A percentile compares a stretch with the other conserved stretches of the same genome.
phyloP scores from a whole-genome alignment of 192 early-diverging fungal species.

The Spizellomyces sp. region DNA sequence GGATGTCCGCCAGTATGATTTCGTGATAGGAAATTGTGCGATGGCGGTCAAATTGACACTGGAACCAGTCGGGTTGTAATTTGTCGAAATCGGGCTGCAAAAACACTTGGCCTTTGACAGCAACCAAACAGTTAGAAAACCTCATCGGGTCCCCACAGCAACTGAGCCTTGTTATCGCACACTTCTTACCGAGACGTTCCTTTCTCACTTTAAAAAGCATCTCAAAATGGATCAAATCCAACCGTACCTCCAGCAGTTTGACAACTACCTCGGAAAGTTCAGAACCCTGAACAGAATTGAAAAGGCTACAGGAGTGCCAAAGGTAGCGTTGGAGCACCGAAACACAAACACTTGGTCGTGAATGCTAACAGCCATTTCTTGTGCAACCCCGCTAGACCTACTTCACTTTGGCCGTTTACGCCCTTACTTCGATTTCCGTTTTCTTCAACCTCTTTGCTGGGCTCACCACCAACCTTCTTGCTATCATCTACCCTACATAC shows the following conservation, averaged over 20 bases:
- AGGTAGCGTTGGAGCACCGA: slow-evolving; percentile 30
- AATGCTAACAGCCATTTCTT: neutral
- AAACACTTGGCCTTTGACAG: too few species aligned
- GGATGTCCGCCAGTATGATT: too few species aligned
- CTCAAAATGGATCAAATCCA: slow-evolving; percentile 10
- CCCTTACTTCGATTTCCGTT: slow-evolving; percentile 46
- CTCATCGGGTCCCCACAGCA: too few species aligned
- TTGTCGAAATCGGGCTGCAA: too few species aligned
- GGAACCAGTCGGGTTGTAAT: too few species aligned
- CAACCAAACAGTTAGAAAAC: too few species aligned
- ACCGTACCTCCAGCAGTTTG: slow-evolving; percentile 22
- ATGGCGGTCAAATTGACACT: too few species aligned
- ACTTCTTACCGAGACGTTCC: too few species aligned
- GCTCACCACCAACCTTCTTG: slow-evolving; percentile 40
- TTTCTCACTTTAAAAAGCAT: too few species aligned
- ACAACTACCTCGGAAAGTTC: slow-evolving; percentile 42
- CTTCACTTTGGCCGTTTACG: slow-evolving; percentile 37
- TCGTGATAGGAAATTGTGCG: too few species aligned
- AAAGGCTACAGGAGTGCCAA: slow-evolving; percentile 38
- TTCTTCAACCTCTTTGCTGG: slow-evolving; percentile 48
- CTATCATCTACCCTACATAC: slow-evolving; percentile 43
- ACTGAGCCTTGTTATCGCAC: too few species aligned
- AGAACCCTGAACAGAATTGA: slow-evolving; percentile 40
- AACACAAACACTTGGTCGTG: neutral
- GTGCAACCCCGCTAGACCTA: slow-evolving; percentile 16